Base-by-base conservation (phyloP, 371 early-diverging fungal genomes). In the Blakeslea trispora region DNA sequence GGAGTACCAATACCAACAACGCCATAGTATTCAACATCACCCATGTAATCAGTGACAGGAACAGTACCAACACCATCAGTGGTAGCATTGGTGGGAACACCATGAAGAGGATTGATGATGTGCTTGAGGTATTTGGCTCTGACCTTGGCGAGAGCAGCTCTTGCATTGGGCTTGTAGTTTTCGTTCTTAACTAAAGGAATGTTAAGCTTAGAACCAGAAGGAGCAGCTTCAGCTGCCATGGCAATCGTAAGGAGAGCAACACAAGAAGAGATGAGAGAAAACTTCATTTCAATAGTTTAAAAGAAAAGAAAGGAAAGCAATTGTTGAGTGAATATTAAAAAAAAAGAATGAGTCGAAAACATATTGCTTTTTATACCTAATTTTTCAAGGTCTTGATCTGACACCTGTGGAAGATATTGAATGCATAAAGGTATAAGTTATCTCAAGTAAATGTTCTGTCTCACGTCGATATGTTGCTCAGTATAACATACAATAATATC, bases 1-100 rank as follows among this genome's bases (percentile, higher is more conserved):
- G 90, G 90, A 11, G 88, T 84, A 9, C 90, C 90, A 15, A 90
- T 58, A 28, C 28, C 28, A 7, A 28, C 28, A 28, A 28, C 28
- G 7, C 28, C 28, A 28, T 28, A 28, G 28, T 28, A 28, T 28
- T 28, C 28, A 7, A 28, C 5, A 28, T 28, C 28, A 28, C 28
- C 28, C 7, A 7, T 5, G 28, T 28, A 28, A 28, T 28, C 28
- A 28, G 28, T 28, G 28, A 28, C 28, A 28, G 28, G 28, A 28
- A 28, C 28, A 28, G 28, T 5, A 28, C 28, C 28, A 28, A 7
- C 7, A 28, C 5, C 28, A 5, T 9, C 42, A 14, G 45, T 35
- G 2, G 34, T 46, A 28, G 7, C 28, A 28, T 28, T 28, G 7
- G 28, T 5, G 7, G 28, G 28, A 28, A 28, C 28, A 28, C 28